Evolutionary conservation across 768 basidiomycete genomes (phyloP), one percentile per base, ranked within the genome.

Genomic region (Auricularia sp.): DNA sequence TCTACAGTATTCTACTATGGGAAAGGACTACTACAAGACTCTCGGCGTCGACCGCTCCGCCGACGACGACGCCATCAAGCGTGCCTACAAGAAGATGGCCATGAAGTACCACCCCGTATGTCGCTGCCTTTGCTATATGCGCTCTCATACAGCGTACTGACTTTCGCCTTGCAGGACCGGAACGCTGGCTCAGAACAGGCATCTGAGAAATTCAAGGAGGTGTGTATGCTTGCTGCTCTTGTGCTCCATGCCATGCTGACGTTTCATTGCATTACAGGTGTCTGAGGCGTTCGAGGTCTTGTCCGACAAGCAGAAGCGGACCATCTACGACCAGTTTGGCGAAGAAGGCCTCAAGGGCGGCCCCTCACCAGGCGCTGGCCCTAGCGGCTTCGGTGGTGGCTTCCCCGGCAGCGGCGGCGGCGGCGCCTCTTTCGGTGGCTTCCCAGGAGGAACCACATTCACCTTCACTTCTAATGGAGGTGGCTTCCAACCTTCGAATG

Each of bases 261-360:
- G 37, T 44, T 34, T 34, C 5, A 7, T 42, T 7, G 2, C 33
- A 18, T 45, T 29, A 47, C 62, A 96, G 89, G 84, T 98, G 58
- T 91, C 91, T 37, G 96, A 98, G 78, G 95, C 94, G 0, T 98
- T 96, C 70, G 96, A 98, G 73, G 94, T 96, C 35, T 85, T 98
- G 64, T 90, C 83, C 62, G 94, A 97, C 76, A 85, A 85, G 74
- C 80, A 92, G 72, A 94, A 93, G 71, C 88, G 92, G 29, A 77
- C 89, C 0, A 73, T 93, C 6, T 98, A 94, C 68, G 95, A 97
- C 75, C 92, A 97, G 69, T 88, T 94, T 64, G 96, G 96, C 42
- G 94, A 97, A 73, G 95, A 97, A 65, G 95, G 96, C 1, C 82
- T 98, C 69, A 98, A 98, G 73, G 83, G 83, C 6, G 83, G 79